A percentile compares a stretch with the other conserved stretches of the same genome.
These are phyloP conservation scores for Omphalea diandra DNA, from an alignment of 441 rosid genomes.

Conservation along the genomic window DNA sequence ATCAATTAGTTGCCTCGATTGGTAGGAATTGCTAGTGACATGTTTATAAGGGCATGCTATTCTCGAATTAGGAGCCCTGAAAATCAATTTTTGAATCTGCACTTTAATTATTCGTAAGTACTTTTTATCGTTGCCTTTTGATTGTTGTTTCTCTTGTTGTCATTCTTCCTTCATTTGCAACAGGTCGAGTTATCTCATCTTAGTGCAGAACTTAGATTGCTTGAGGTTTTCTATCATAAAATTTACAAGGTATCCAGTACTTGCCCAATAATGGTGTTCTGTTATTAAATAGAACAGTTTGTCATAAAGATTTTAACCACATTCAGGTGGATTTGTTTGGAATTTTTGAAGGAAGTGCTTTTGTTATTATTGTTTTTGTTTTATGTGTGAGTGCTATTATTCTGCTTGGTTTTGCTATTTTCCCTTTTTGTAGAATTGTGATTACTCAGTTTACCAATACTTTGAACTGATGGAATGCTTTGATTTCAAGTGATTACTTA, in stretches of 20 bases:
- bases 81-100: background rate
- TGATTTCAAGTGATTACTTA: no score
- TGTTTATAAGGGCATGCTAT: background rate
- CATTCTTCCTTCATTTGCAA: constrained; percentile 5
- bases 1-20: background rate
- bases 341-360: background rate
- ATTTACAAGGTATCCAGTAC: constrained; percentile 71
- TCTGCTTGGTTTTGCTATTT: background rate
- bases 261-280: background rate
- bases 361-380: no score
- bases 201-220: constrained; percentile 86
- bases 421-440: background rate
- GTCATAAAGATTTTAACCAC: background rate
- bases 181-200: constrained; percentile 93
- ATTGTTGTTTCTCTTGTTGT: background rate
- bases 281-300: background rate
- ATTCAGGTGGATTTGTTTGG: background rate
- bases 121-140: background rate
- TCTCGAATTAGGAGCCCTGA: background rate
- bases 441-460: no score
- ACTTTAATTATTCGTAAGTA: background rate
- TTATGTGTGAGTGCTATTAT: background rate
- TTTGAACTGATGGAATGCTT: no score
- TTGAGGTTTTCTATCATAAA: constrained; percentile 92
- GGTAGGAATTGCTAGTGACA: no score